Conservation (phyloP, 2,329 filamentous ascomycete species). For the Fusarium sp. region DNA sequence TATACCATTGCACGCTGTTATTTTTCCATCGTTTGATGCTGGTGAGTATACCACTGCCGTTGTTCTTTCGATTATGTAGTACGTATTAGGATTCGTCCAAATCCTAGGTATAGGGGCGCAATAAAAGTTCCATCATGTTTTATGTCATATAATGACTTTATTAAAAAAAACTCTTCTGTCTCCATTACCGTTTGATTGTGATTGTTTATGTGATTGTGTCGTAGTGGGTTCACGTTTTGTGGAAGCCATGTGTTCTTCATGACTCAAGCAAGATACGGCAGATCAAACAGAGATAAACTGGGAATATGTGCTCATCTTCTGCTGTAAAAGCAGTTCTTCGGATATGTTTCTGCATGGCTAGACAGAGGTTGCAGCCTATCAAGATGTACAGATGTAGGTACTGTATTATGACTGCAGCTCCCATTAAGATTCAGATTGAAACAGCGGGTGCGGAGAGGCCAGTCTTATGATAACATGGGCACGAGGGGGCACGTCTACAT, state of each 20-base stretch:
- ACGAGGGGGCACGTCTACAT: slow-evolving; percentile 32
- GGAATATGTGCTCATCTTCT: slow-evolving; percentile 17
- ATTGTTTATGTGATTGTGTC: neutral
- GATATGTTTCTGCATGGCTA: neutral
- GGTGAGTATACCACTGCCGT: slow-evolving; percentile 49
- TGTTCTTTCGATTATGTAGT: slow-evolving; percentile 44
- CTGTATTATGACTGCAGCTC: slow-evolving; percentile 4
- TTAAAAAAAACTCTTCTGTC: neutral
- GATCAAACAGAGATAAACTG: slow-evolving; percentile 13
- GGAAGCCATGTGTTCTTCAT: slow-evolving; percentile 29
- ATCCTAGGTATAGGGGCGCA: slow-evolving; percentile 46
- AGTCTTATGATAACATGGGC: slow-evolving; percentile 26
- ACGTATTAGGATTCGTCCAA: slow-evolving; percentile 34
- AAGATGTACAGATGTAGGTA: slow-evolving; percentile 10
- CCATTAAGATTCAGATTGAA: slow-evolving; percentile 21
- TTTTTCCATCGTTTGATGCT: slow-evolving; percentile 42
- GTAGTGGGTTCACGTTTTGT: slow-evolving; percentile 18
- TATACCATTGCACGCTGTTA: slow-evolving; percentile 39
- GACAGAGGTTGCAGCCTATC: slow-evolving; percentile 19
- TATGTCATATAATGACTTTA: slow-evolving; percentile 25
- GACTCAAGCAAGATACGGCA: neutral
- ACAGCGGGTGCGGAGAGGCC: slow-evolving; percentile 26
- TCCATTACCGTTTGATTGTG: neutral
- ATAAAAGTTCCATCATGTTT: slow-evolving; percentile 49
- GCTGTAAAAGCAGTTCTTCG: neutral